These are phyloP conservation scores for Ilyonectria sp. DNA, from an alignment of 2,329 filamentous ascomycete genomes.

Conservation along the genomic window DNA sequence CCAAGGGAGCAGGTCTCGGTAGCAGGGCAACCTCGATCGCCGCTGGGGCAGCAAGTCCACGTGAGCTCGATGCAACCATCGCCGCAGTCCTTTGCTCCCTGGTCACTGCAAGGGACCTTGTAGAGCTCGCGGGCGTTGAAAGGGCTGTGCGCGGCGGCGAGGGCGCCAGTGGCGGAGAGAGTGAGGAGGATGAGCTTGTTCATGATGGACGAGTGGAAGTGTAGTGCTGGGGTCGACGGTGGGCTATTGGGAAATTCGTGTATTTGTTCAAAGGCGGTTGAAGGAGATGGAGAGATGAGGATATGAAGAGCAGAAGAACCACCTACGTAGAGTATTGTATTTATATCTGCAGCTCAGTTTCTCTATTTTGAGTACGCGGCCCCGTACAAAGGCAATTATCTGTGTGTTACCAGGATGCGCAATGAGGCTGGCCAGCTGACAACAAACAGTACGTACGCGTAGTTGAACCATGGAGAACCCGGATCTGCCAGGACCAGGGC, in stretches of 20 bases:
- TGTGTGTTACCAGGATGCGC: not conserved
- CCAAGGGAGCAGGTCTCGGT: slow-evolving; percentile 45
- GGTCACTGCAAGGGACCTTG: slow-evolving; percentile 42
- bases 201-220: slow-evolving; percentile 38
- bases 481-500: slow-evolving; percentile 17
- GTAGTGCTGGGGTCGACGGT: slow-evolving; percentile 26
- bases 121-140: slow-evolving; percentile 40
- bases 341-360: not conserved
- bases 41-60: slow-evolving; percentile 51
- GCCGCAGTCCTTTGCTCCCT: slow-evolving; percentile 48
- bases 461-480: slow-evolving; percentile 1
- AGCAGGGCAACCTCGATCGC: slow-evolving; percentile 47
- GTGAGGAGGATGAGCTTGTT: slow-evolving; percentile 45
- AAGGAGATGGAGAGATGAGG: not conserved
- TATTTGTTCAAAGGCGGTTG: not conserved
- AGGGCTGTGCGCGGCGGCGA: slow-evolving; percentile 38
- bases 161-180: slow-evolving; percentile 37
- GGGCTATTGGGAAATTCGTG: not conserved
- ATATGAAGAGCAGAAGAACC: not conserved
- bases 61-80: slow-evolving; percentile 46
- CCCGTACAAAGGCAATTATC: not conserved
- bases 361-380: not conserved
- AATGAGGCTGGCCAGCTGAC: not conserved
- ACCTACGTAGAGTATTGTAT: not conserved
- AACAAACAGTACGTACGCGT: not conserved